These are phyloP conservation scores for Pachysandra terminalis DNA, from an alignment of 164 flowering plant species.

Conservation along the genomic window DNA sequence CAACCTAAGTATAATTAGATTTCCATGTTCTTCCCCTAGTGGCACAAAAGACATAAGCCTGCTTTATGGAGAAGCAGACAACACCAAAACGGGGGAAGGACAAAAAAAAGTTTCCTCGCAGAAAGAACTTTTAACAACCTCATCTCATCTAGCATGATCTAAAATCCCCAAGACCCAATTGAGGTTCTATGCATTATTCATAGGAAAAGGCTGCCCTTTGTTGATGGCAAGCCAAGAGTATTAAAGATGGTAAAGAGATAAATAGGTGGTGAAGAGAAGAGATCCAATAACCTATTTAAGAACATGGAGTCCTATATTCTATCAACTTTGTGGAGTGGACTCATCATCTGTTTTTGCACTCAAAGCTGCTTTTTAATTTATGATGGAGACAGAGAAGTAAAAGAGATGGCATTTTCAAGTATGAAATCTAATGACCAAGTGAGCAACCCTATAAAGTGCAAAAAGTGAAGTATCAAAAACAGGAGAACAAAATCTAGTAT, in stretches of 20 bases:
- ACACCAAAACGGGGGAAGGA: conserved; percentile 15
- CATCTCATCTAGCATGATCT: conserved; percentile 25
- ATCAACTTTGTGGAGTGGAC: conserved; percentile 24
- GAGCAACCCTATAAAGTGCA: too few species aligned
- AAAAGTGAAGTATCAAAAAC: too few species aligned
- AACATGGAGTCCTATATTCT: conserved; percentile 24
- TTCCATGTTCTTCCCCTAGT: conserved; percentile 1
- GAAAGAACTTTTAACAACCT: conserved; percentile 24
- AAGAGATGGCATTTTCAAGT: conserved; percentile 29
- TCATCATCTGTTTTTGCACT: conserved; percentile 20
- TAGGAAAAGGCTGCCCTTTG: conserved; percentile 27
- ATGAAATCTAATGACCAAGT: conserved; percentile 15
- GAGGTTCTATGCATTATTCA: conserved; percentile 26
- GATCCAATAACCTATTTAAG: conserved; percentile 21
- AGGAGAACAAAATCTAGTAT: too few species aligned
- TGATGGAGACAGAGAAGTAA: conserved; percentile 29
- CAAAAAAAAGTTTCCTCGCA: conserved; percentile 5
- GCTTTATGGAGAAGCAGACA: conserved; percentile 25
- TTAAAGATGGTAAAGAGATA: conserved; percentile 20
- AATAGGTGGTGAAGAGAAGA: conserved; percentile 4
- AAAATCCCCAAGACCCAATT: conserved; percentile 33
- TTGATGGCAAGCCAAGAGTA: conserved; percentile 33
- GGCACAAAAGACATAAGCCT: conserved; percentile 22
- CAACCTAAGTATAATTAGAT: neutral
- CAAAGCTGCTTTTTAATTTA: conserved; percentile 30